Evolutionary conservation across 2,329 filamentous ascomycete species (phyloP).

Genomic region (Neurospora crassa): DNA sequence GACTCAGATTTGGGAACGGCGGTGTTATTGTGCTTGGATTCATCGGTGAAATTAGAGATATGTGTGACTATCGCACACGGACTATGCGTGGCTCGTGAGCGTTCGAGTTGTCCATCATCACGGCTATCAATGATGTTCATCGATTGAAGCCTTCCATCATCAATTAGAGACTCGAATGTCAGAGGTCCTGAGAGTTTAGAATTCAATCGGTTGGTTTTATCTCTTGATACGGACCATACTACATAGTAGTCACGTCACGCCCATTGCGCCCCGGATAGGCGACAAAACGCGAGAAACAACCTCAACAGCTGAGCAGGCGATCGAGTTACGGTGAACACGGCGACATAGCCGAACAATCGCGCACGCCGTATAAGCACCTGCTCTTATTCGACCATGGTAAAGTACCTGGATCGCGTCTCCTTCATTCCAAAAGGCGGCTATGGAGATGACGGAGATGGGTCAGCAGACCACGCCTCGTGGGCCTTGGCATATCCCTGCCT

Average conservation of each 20-base stretch:
- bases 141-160: neutral
- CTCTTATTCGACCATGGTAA: neutral
- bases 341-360: neutral
- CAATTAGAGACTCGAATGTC: fast-evolving
- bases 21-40: neutral
- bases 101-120: neutral
- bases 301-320: neutral
- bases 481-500: neutral
- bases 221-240: neutral
- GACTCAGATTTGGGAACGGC: neutral
- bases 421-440: neutral
- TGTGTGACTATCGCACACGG: neutral
- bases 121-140: neutral
- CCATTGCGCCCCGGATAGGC: neutral
- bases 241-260: neutral
- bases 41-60: neutral
- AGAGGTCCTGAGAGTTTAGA: neutral
- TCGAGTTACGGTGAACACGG: neutral
- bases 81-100: neutral
- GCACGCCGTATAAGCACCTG: neutral
- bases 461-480: neutral
- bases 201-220: no score
- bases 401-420: neutral
- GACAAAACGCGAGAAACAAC: neutral
- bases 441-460: neutral